Evolutionary conservation across 495 filamentous ascomycete genomes (phyloP), one percentile per base, ranked within the genome.

Genomic region (Apiosordaria backusii): DNA sequence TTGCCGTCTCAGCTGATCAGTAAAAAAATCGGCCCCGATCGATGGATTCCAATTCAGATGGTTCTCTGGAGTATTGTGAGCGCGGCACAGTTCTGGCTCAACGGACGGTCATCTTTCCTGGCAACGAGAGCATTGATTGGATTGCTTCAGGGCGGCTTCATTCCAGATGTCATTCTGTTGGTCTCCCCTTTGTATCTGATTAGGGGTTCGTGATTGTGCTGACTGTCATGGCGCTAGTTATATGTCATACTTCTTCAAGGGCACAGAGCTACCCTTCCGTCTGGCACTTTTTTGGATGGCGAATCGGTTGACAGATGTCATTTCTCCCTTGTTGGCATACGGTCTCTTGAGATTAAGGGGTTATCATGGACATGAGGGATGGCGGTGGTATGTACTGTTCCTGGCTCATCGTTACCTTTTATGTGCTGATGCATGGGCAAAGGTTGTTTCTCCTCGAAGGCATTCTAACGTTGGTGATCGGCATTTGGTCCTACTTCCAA

Each of bases 1-100:
- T 74, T 93, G 3, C 90, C 90, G 2, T 91, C 88, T 0, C 90
- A 93, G 71, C 77, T 93, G 4, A 72, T 93, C 18, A 85, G 83
- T 50, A 93, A 94, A 75, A 67, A 66, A 29, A 53, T 95, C n/a
- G 92, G 92, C 0, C 88, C 89, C 0, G 91, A 94, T 70, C 81
- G 85, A 60, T 95, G 91, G 91, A 92, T 96, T 69, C 90, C 91
- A 25, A 69, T 73, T 35, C 74, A 77, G 70, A 85, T 85, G 74
- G 71, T 84, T 35, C 23, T 77, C 9, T 86, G 83, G 84, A 78
- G 77, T 45, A 68, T 81, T 16, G 82, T 84, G n/a, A 67, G 71
- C 25, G 62, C 68, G 18, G 64, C 70, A 0, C 75, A 80, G 58
- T 74, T 74, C 50, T 66, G 54, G 61, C 66, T 78, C 24, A 68